Evolutionary conservation across 352 stramenopile genomes (phyloP).

Genomic region (Saprolegnia diclina): DNA sequence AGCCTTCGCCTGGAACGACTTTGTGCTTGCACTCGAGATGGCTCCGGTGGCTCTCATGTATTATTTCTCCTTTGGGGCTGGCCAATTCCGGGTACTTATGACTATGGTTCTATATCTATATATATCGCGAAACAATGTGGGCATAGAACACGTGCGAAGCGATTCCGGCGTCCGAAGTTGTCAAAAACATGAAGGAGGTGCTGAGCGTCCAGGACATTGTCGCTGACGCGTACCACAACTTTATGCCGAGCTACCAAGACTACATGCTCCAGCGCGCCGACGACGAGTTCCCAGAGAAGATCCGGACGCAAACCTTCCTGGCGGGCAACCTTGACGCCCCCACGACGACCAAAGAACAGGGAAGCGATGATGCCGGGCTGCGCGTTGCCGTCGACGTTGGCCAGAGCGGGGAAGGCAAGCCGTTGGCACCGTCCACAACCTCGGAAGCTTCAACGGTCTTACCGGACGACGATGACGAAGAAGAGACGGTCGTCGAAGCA

Average conservation of each 20-base stretch:
- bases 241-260: constrained; percentile 79
- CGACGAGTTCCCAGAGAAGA: constrained; percentile 23
- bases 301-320: neutral
- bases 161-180: constrained; percentile 38
- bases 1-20: constrained; percentile 88
- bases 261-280: constrained; percentile 78
- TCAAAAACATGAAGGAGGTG: constrained; percentile 87
- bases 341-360: neutral
- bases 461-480: no score
- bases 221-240: constrained; percentile 82
- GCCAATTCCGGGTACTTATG: constrained; percentile 59
- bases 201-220: constrained; percentile 73
- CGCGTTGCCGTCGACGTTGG: neutral
- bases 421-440: no score
- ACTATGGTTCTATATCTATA: no score
- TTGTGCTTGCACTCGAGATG: constrained; percentile 88
- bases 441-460: no score
- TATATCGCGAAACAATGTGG: no score
- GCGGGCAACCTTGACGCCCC: constrained; percentile 9
- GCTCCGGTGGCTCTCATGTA: constrained; percentile 76
- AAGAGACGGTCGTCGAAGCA: neutral
- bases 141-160: constrained; percentile 26
- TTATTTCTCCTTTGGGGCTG: constrained; percentile 71
- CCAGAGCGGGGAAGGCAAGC: no score
- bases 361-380: neutral